Base-by-base conservation (phyloP, 495 filamentous ascomycete species). In the Neurospora sp. region DNA sequence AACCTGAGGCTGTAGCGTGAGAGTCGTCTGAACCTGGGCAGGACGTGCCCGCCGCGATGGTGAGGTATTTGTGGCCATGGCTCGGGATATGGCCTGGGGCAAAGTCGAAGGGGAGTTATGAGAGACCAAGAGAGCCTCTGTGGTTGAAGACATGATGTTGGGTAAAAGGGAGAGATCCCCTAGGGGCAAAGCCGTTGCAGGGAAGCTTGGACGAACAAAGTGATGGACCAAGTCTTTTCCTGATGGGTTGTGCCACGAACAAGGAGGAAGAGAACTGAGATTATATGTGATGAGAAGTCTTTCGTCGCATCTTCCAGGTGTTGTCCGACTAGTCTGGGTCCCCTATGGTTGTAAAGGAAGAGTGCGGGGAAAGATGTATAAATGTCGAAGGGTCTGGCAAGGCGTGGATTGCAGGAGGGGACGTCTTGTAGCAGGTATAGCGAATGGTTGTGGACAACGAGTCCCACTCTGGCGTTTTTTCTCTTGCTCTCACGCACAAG, bases 11-110 rank as follows among this genome's bases (percentile, higher is more conserved):
- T 78, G 79, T 41, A 77, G 46, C 40, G 76, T 72, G 27, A 85
- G 71, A 70, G 78, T 78, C 27, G 82, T 85, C 73, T 82, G 82
- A 72, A 85, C 82, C 39, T 82, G 79, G 73, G 77, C 79, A 66
- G 83, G 82, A 75, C 82, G 83, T 46, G 80, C 76, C 72, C 80
- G 81, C 74, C 81, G 78, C 69, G 77, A 73, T 72, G 78, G 81
- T 46, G 75, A 77, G 54, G 78, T 42, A 70, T 81, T 80, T 69
- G 81, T 72, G 73, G 79, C 70, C 82, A 85, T 85, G 80, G 74
- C 74, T 74, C 79, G 75, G 41, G 76, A 71, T 72, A 72, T 73
- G 66, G 80, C 62, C 5, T 72, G 70, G 44, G 70, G 35, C 14
- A 62, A 71, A 70, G 71, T 48, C 46, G 73, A 44, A 69, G 54